A percentile compares a stretch with the other conserved stretches of the same genome.
Conservation (phyloP, 75 land plant species). For the Picea glauca region DNA sequence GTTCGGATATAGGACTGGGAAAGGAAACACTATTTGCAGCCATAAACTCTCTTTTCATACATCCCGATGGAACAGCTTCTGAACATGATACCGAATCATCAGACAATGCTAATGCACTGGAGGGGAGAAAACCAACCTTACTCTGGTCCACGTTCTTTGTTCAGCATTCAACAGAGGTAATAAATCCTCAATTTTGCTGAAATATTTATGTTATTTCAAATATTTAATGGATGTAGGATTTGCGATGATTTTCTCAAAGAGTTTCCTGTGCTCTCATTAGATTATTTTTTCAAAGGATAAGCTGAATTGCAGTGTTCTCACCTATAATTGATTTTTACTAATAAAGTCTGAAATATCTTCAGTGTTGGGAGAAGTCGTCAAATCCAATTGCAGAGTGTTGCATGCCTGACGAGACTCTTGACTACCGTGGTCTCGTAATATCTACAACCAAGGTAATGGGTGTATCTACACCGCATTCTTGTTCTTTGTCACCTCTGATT, state of each 20-base stretch:
- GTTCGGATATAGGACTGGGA: neutral
- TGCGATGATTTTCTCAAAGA: too few relatives aligned
- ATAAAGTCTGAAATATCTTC: neutral
- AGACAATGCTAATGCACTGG: neutral
- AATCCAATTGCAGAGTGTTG: conserved; percentile 3
- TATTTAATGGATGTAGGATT: too few relatives aligned
- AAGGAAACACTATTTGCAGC: conserved; percentile 1
- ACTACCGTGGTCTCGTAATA: conserved; percentile 3
- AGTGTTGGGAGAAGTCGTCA: neutral
- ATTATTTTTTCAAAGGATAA: too few relatives aligned
- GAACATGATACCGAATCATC: neutral
- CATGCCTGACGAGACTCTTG: conserved; percentile 10
- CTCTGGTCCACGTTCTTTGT: conserved; percentile 8
- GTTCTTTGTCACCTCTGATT: neutral
- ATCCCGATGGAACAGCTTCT: neutral
- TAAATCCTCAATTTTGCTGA: neutral
- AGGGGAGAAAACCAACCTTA: conserved; percentile 3
- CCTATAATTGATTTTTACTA: neutral
- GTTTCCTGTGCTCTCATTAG: too few relatives aligned
- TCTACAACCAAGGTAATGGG: conserved; percentile 1
- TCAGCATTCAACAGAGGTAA: conserved; percentile 4
- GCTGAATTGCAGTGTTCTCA: too few relatives aligned
- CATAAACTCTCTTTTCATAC: conserved; percentile 2
- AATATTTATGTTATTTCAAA: neutral
- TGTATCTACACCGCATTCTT: neutral